Percentiles rank a stretch among this genome's conserved stretches.
phyloP scores from a whole-genome alignment of 2,329 filamentous ascomycete genomes.

The Whalleya microplaca region DNA sequence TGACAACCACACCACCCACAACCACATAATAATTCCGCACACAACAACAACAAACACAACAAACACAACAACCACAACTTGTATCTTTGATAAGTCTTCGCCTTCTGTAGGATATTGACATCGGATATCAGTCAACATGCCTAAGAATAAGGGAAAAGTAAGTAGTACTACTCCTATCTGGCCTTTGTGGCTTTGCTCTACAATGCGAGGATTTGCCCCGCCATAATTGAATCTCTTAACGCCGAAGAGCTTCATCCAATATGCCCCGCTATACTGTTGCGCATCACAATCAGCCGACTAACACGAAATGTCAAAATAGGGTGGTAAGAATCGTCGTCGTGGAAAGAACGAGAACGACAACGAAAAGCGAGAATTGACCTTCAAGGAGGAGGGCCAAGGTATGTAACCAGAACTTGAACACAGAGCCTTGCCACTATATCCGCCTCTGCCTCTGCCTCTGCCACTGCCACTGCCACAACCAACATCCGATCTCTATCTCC shows the following conservation, averaged over 20 bases:
- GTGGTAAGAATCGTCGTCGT: slow-evolving; percentile 97
- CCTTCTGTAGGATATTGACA: background rate
- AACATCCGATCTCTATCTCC: background rate
- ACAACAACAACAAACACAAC: background rate
- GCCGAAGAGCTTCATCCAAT: slow-evolving; percentile 15
- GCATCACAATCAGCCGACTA: slow-evolving; percentile 27
- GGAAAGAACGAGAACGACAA: slow-evolving; percentile 99
- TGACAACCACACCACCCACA: slow-evolving; percentile 15
- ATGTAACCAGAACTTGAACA: slow-evolving; percentile 34
- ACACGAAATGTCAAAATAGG: slow-evolving; percentile 58
- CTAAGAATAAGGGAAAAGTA: slow-evolving; percentile 99
- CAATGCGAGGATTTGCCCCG: slow-evolving; percentile 2
- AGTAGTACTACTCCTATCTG: slow-evolving; percentile 35
- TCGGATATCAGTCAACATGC: slow-evolving; percentile 63
- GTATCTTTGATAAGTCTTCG: background rate
- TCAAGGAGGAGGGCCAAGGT: slow-evolving; percentile 97
- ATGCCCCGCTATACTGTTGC: slow-evolving; percentile 21
- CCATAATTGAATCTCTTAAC: slow-evolving; percentile 13
- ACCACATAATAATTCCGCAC: slow-evolving; percentile 22
- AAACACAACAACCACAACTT: slow-evolving; percentile 1
- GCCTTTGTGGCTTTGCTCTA: too few species aligned
- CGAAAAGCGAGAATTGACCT: slow-evolving; percentile 97
- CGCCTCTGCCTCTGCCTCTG: too few species aligned
- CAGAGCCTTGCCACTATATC: background rate
- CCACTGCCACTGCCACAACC: background rate